These are phyloP conservation scores for Phylloporus sp. DNA, from an alignment of 768 basidiomycete species.

Conservation along the genomic window DNA sequence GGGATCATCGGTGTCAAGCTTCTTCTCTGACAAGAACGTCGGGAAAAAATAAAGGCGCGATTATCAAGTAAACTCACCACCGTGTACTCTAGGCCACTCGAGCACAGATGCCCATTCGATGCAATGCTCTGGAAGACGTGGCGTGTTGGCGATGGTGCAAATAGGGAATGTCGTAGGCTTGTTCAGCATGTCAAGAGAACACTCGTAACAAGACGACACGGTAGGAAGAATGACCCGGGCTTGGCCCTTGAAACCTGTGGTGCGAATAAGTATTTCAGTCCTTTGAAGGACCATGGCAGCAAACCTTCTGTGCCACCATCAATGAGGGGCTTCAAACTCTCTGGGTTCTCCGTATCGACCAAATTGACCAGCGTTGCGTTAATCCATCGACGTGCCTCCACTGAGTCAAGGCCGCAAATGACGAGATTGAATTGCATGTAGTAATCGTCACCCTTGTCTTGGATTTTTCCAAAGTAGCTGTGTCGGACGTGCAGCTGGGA, in stretches of 20 bases:
- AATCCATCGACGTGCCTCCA: conserved; percentile 97
- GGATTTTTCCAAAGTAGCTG: conserved; percentile 96
- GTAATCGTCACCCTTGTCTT: conserved; percentile 93
- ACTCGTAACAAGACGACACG: conserved; percentile 95
- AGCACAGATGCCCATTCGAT: conserved; percentile 99
- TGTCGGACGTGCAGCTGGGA: conserved; percentile 9
- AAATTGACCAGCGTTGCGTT: conserved; percentile 95
- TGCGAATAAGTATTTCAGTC: not conserved
- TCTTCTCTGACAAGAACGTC: conserved; percentile 55
- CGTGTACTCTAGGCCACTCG: conserved; percentile 94
- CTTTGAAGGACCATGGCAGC: conserved; percentile 1
- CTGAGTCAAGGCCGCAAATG: conserved; percentile 95
- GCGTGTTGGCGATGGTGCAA: conserved; percentile 98
- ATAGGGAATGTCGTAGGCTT: conserved; percentile 97
- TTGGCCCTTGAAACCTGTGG: conserved; percentile 93
- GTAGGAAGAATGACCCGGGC: conserved; percentile 95
- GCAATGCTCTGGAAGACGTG: conserved; percentile 95
- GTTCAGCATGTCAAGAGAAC: conserved; percentile 96
- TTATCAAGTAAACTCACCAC: conserved; percentile 46
- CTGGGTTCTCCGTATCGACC: conserved; percentile 88
- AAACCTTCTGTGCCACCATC: conserved; percentile 98
- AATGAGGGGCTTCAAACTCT: conserved; percentile 93
- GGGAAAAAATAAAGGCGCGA: not conserved
- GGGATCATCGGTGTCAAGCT: conserved; percentile 95
- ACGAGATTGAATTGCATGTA: conserved; percentile 97